Evolutionary conservation across 2,329 filamentous ascomycete species (phyloP).

Genomic region (Dichotomopilus funicola): DNA sequence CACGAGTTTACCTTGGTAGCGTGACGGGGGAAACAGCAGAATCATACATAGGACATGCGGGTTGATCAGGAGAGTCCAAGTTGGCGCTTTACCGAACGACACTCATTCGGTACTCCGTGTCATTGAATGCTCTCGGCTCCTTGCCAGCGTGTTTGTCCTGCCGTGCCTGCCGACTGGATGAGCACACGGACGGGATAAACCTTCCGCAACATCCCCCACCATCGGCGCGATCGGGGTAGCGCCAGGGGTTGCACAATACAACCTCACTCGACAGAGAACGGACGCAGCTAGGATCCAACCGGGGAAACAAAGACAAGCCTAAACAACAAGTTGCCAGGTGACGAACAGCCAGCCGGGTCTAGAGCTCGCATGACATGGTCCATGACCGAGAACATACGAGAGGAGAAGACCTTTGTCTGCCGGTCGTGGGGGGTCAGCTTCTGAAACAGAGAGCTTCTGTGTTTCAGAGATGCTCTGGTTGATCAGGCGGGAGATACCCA

Average conservation of each 20-base stretch:
- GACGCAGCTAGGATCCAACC: background rate
- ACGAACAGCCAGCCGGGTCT: background rate
- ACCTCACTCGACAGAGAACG: constrained; percentile 1
- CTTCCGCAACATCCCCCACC: background rate
- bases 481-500: constrained; percentile 2
- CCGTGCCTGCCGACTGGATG: background rate
- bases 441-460: constrained; percentile 9
- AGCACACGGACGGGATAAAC: too few relatives aligned
- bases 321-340: background rate
- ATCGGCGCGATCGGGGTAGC: background rate
- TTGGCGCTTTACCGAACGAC: too few relatives aligned
- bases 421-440: background rate
- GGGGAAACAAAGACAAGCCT: background rate
- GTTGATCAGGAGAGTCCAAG: too few relatives aligned
- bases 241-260: constrained; percentile 9
- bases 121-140: too few relatives aligned
- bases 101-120: too few relatives aligned
- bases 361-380: background rate
- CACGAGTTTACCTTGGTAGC: background rate
- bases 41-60: background rate
- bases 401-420: background rate
- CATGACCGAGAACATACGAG: background rate
- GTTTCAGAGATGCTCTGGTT: constrained; percentile 9
- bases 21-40: background rate
- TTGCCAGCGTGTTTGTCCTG: background rate